A percentile compares a stretch with the other conserved stretches of the same genome.
These are phyloP conservation scores for Canariomyces notabilis DNA, from an alignment of 2,329 filamentous ascomycete genomes.

Conservation along the genomic window DNA sequence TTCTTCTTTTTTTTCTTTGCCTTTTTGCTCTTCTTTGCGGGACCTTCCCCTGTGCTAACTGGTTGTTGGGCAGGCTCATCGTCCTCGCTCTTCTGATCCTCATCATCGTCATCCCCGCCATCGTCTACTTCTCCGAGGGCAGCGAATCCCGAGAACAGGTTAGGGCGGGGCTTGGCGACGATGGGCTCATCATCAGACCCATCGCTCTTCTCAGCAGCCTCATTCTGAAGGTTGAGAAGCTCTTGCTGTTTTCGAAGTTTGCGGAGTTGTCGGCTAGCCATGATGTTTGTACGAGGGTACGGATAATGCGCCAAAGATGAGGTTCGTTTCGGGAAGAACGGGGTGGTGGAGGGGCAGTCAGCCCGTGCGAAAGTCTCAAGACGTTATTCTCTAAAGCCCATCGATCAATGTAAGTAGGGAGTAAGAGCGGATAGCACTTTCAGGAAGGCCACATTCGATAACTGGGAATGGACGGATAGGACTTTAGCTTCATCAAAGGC, in stretches of 20 bases:
- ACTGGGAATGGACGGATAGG: no score
- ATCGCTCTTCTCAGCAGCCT: constrained; percentile 29
- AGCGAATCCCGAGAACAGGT: constrained; percentile 46
- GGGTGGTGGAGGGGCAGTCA: not conserved
- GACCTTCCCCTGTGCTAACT: constrained; percentile 18
- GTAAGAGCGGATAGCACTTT: not conserved
- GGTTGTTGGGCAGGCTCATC: constrained; percentile 12
- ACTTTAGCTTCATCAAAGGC: no score
- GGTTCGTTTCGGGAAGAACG: not conserved
- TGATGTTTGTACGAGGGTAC: constrained; percentile 24
- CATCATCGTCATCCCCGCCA: constrained; percentile 35
- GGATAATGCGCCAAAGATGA: not conserved
- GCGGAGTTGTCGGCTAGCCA: constrained; percentile 49
- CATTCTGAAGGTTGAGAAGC: constrained; percentile 33
- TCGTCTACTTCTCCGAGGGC: constrained; percentile 44
- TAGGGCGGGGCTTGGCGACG: constrained; percentile 37
- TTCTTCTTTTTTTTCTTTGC: constrained; percentile 33
- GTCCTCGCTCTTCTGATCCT: constrained; percentile 24
- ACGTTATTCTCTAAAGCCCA: no score
- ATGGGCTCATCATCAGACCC: constrained; percentile 31
- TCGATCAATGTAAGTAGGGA: no score
- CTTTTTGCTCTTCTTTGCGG: constrained; percentile 35
- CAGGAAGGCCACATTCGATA: no score
- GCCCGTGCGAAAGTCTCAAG: no score
- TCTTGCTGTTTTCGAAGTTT: constrained; percentile 49